Evolutionary conservation across 768 basidiomycete genomes (phyloP).

Genomic region (Bullera alba): DNA sequence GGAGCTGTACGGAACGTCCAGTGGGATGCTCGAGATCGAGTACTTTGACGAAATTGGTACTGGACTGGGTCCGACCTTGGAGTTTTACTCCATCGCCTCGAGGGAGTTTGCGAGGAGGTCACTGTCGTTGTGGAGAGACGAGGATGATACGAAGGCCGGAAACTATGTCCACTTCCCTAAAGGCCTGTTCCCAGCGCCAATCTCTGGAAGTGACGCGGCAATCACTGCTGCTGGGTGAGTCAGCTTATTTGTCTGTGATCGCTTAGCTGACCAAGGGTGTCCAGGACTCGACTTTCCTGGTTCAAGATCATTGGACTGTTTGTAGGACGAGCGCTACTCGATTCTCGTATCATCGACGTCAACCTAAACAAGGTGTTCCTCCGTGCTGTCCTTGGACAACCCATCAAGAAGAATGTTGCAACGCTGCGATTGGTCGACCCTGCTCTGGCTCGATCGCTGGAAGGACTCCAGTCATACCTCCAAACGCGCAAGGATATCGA

Average conservation of each 20-base stretch:
- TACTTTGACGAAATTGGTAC: conserved; percentile 99
- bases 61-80: conserved; percentile 90
- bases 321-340: conserved; percentile 91
- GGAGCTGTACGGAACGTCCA: conserved; percentile 81
- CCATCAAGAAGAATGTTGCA: conserved; percentile 74
- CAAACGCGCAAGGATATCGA: conserved; percentile 52
- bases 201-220: conserved; percentile 18
- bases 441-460: conserved; percentile 75
- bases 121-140: conserved; percentile 85
- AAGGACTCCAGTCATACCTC: conserved; percentile 59
- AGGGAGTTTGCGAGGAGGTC: conserved; percentile 86
- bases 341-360: conserved; percentile 94
- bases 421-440: conserved; percentile 76
- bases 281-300: conserved; percentile 74
- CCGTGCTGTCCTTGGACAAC: conserved; percentile 77
- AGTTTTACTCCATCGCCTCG: conserved; percentile 96
- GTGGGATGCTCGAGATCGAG: conserved; percentile 90
- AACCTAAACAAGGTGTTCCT: conserved; percentile 93
- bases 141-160: conserved; percentile 57
- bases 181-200: conserved; percentile 82
- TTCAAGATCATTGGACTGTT: conserved; percentile 90
- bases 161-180: conserved; percentile 73
- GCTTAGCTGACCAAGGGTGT: conserved; percentile 3
- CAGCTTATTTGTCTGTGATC: neutral
- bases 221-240: conserved; percentile 28